These are phyloP conservation scores for Cladosporium cucumerinum DNA, from an alignment of 2,329 filamentous ascomycete species.

Conservation along the genomic window DNA sequence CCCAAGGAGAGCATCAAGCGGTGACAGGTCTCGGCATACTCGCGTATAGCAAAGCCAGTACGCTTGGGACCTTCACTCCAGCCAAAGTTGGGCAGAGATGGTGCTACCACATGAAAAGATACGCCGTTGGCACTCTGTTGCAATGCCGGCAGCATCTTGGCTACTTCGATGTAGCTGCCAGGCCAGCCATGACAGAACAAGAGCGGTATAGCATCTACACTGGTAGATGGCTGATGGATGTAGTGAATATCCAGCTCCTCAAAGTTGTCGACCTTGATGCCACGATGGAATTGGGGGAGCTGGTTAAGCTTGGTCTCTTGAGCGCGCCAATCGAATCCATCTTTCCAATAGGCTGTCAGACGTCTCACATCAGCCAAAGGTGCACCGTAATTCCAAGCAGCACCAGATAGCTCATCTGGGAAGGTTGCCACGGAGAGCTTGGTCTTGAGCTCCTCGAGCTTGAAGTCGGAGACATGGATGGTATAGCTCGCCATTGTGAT, in stretches of 20 bases:
- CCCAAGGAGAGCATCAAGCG: constrained; percentile 68
- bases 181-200: constrained; percentile 69
- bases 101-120: constrained; percentile 53
- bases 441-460: constrained; percentile 52
- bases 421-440: constrained; percentile 55
- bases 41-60: constrained; percentile 55
- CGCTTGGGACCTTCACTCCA: constrained; percentile 51
- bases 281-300: constrained; percentile 57
- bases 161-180: constrained; percentile 65
- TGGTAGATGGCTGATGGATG: constrained; percentile 55
- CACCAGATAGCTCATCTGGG: constrained; percentile 54
- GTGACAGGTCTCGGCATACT: constrained; percentile 64
- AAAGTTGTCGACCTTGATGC: constrained; percentile 51
- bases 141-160: constrained; percentile 56
- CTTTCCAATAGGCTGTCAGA: constrained; percentile 56
- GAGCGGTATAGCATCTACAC: constrained; percentile 57
- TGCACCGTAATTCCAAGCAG: constrained; percentile 57
- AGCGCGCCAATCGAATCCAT: constrained; percentile 58
- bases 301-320: constrained; percentile 59
- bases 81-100: constrained; percentile 55
- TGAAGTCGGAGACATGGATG: constrained; percentile 51
- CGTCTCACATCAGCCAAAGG: constrained; percentile 60
- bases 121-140: constrained; percentile 39
- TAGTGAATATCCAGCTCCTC: constrained; percentile 62
- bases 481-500: constrained; percentile 41